Evolutionary conservation across 163 green algal species (phyloP), one percentile per base, ranked within the genome.

Genomic region (Prototheca cutis): DNA sequence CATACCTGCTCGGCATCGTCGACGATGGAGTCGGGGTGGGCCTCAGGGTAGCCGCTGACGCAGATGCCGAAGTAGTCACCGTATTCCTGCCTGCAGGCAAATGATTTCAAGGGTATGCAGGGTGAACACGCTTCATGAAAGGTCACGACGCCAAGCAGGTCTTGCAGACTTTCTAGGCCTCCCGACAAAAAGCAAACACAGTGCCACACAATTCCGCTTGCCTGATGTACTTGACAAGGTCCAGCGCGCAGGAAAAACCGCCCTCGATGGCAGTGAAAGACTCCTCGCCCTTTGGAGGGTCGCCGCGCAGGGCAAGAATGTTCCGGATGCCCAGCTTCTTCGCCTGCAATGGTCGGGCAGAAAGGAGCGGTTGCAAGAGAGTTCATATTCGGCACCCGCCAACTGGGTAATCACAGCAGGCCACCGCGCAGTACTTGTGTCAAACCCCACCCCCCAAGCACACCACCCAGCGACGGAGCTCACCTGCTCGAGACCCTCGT

Each of bases 31-130:
- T 97, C 91, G 3, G 91, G 91, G 76, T 98, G 91, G 1, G 86
- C 90, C 78, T 98, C 91, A 3, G 91, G 91, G 75, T 98, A 98
- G 19, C 91, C 91, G 13, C 85, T 85, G n/a, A 94, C 86, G 33
- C 70, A 79, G 57, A 97, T 96, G 58, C 91, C 88, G 78, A 98
- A 97, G 76, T 84, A 87, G 67, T 97, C 88, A 19, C 90, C 90
- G 65, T 90, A 78, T 62, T 92, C 64, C 42, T 76, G 60, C 53
- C 79, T 87, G 61, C 48, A 47, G 33, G 29, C 8, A 30, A 45
- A 18, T 34, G 54, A n/a, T n/a, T n/a, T n/a, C n/a, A n/a, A n/a
- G n/a, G n/a, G n/a, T n/a, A n/a, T n/a, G n/a, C n/a, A n/a, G n/a
- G n/a, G n/a, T n/a, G n/a, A n/a, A n/a, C n/a, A n/a, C n/a, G n/a